These are phyloP conservation scores for Vicia sativa DNA, from an alignment of 306 rosid genomes.

Conservation along the genomic window DNA sequence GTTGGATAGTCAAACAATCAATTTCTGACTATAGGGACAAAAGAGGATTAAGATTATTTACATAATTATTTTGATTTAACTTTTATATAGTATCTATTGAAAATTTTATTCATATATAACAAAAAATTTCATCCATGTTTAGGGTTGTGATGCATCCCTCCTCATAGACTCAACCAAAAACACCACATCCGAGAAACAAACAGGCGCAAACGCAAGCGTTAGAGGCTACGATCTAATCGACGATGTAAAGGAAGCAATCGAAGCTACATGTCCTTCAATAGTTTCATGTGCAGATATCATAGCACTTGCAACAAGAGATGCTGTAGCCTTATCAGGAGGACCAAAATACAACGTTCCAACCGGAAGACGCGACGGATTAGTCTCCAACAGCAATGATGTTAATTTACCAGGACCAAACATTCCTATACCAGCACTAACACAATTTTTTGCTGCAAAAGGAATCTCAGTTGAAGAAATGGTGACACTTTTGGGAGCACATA, in stretches of 20 bases:
- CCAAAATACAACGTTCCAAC: conserved; percentile 53
- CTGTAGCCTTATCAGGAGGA: conserved; percentile 58
- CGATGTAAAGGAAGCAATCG: conserved; percentile 47
- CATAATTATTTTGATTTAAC: not conserved
- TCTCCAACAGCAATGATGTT: conserved; percentile 13
- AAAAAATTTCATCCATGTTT: not conserved
- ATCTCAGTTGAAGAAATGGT: conserved; percentile 55
- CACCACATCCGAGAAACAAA: conserved; percentile 34
- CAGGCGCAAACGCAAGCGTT: conserved; percentile 38
- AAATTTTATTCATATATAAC: not conserved
- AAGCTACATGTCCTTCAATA: conserved; percentile 52
- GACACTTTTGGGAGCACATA: conserved; percentile 63
- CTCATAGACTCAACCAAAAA: conserved; percentile 47
- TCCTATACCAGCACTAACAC: not conserved
- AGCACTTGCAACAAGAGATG: conserved; percentile 55
- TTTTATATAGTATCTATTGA: not conserved
- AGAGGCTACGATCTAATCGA: conserved; percentile 56
- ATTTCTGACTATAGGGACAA: not conserved
- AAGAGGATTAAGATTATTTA: not conserved
- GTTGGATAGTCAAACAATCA: not conserved
- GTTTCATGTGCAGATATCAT: conserved; percentile 72
- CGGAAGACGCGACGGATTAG: conserved; percentile 52
- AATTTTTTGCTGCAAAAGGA: conserved; percentile 32
- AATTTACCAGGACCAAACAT: conserved; percentile 46
- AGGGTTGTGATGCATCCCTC: conserved; percentile 71